Evolutionary conservation across 768 basidiomycete species (phyloP), one percentile per base, ranked within the genome.

Genomic region (Leccinellum rugosiceps): DNA sequence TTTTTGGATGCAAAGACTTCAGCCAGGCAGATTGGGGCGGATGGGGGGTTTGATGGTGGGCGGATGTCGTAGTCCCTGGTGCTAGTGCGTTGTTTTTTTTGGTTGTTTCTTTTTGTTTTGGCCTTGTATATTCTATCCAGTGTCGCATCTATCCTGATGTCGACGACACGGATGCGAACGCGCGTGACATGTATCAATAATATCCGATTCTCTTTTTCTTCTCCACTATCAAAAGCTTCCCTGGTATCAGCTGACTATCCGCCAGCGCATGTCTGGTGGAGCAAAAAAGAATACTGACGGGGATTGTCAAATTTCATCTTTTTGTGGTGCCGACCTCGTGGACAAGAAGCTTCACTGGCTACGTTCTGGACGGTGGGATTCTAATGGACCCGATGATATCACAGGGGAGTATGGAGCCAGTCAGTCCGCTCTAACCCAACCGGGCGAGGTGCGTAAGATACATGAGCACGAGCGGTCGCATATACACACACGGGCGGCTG

Each of bases 1-100:
- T 99, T 99, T 80, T 78, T 98, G 65, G 95, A 98, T 71, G 94
- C 96, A 19, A 96, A 94, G 69, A 87, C 89, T 0, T 83, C 81
- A 55, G 86, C 86, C n/a, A 68, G 71, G 23, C 77, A 81, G 59
- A 84, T 85, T 34, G 72, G 73, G 61, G 78, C 72, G 15, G 69
- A 70, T 25, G 75, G 72, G 4, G 70, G 73, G 25, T 75, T 71
- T 52, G 64, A 69, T 41, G 74, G 75, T 19, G 63, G 74, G 2
- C 59, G 63, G 32, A 62, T 68, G 67, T 70, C 58, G 57, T 73
- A 66, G 75, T 55, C 38, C 38, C 38, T 41, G 38, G 38, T 41
- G 38, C n/a, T 26, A 6, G 15, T 59, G 23, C 38, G 38, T 41
- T 41, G 3, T 17, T 44, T 35, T 23, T 44, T 58, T 53, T 44